A percentile compares a stretch with the other conserved stretches of the same genome.
These are phyloP conservation scores for Tuber aestivum DNA, from an alignment of 495 filamentous ascomycete species.

Conservation along the genomic window DNA sequence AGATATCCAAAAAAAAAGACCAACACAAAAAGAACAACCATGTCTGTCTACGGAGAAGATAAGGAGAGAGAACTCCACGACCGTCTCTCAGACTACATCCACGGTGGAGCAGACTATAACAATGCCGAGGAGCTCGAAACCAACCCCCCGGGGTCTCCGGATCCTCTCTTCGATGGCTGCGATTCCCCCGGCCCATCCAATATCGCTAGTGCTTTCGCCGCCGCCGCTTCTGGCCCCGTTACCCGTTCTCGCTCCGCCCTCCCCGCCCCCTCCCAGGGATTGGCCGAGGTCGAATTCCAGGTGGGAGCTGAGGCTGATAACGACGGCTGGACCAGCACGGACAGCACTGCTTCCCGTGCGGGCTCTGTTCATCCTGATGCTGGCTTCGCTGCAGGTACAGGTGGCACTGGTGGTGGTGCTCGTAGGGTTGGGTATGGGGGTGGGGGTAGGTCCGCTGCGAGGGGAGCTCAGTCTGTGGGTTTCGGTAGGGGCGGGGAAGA, in stretches of 20 bases:
- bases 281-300: slow-evolving; percentile 17
- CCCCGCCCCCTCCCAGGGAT: slow-evolving; percentile 7
- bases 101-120: not conserved
- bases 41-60: not conserved
- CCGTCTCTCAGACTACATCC: not conserved
- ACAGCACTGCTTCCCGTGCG: not conserved
- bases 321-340: not conserved
- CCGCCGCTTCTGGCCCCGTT: not conserved
- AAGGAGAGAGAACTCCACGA: not conserved
- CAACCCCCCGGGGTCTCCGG: not conserved
- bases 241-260: not conserved
- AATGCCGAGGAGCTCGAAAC: not conserved
- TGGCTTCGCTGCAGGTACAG: not conserved
- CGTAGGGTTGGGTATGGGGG: not conserved
- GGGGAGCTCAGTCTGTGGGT: not conserved
- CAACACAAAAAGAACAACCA: not conserved
- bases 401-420: slow-evolving; percentile 3
- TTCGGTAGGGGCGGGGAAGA: not conserved
- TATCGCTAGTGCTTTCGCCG: not conserved
- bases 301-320: slow-evolving; percentile 9
- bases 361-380: not conserved
- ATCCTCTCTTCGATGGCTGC: not conserved
- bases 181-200: not conserved
- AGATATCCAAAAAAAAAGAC: not conserved
- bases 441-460: not conserved